Percentiles rank a stretch among this genome's conserved stretches.
Conservation (phyloP, 768 basidiomycete genomes). For the Phanerodontia chrysosporium region DNA sequence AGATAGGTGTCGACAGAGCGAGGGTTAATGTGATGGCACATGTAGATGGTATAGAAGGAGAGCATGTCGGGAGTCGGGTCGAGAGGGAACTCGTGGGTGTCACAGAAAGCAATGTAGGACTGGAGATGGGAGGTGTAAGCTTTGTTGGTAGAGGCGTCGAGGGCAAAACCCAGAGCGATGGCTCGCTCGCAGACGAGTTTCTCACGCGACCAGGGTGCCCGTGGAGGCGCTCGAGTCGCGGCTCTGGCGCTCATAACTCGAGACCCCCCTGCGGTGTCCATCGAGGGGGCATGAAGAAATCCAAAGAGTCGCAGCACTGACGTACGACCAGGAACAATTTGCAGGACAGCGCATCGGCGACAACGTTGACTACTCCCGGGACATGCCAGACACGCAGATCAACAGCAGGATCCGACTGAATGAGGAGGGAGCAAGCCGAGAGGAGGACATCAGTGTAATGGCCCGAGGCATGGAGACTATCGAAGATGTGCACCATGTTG, state of each 20-base stretch:
- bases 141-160: constrained; percentile 9
- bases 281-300: constrained; percentile 16
- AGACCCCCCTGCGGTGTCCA: constrained; percentile 20
- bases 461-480: constrained; percentile 12
- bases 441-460: constrained; percentile 17
- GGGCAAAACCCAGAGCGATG: constrained; percentile 26
- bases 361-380: constrained; percentile 18
- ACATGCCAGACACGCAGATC: constrained; percentile 22
- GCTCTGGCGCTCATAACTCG: constrained; percentile 19
- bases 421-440: constrained; percentile 11
- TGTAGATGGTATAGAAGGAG: constrained; percentile 31
- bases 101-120: constrained; percentile 34
- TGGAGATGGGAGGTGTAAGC: constrained; percentile 32
- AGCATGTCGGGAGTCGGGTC: constrained; percentile 36
- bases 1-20: constrained; percentile 32
- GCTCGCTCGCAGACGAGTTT: constrained; percentile 28
- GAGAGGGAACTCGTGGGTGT: constrained; percentile 27
- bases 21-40: constrained; percentile 34
- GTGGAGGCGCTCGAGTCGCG: too few species aligned
- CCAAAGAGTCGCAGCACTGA: not conserved
- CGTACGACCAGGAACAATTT: not conserved
- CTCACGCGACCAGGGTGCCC: constrained; percentile 33
- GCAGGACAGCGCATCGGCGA: constrained; percentile 23
- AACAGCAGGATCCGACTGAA: constrained; percentile 6
- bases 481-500: constrained; percentile 24